phyloP scores from a whole-genome alignment of 805 yeast genomes.

The Pichia membranifaciens region DNA sequence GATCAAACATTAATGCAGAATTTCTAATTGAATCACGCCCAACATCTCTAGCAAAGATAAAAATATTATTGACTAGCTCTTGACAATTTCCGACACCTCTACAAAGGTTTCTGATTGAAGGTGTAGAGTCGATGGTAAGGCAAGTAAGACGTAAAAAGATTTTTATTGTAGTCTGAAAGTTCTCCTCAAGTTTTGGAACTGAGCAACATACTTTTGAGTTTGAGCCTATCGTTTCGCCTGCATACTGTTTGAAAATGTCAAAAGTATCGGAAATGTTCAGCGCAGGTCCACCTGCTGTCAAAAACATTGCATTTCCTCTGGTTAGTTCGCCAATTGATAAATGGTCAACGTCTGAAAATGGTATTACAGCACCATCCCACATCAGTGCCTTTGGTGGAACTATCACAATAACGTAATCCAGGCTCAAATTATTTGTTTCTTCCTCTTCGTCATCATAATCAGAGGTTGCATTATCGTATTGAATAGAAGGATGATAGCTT shows the following conservation, averaged over 20 bases:
- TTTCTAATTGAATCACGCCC: conserved; percentile 65
- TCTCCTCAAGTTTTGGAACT: conserved; percentile 63
- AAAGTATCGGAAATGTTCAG: conserved; percentile 50
- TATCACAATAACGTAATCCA: conserved; percentile 63
- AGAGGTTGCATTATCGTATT: conserved; percentile 11
- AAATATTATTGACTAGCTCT: conserved; percentile 69
- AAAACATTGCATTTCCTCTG: conserved; percentile 60
- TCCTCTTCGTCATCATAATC: conserved; percentile 12
- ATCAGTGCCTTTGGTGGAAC: conserved; percentile 79
- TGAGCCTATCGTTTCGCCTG: conserved; percentile 46
- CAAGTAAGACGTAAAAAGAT: conserved; percentile 63
- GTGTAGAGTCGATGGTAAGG: conserved; percentile 56
- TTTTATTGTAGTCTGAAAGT: conserved; percentile 59
- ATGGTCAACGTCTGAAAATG: conserved; percentile 39
- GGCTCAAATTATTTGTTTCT: conserved; percentile 1
- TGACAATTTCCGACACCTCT: conserved; percentile 58
- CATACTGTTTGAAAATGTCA: conserved; percentile 50
- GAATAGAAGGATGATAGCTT: conserved; percentile 23
- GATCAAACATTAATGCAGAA: conserved; percentile 41
- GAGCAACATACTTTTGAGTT: conserved; percentile 66
- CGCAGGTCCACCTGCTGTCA: conserved; percentile 63
- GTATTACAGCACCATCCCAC: conserved; percentile 81
- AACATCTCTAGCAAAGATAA: conserved; percentile 73
- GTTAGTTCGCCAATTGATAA: conserved; percentile 52
- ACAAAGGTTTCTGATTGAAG: conserved; percentile 47